Evolutionary conservation across 345 rosid species (phyloP).

Genomic region (Linum trigynum): DNA sequence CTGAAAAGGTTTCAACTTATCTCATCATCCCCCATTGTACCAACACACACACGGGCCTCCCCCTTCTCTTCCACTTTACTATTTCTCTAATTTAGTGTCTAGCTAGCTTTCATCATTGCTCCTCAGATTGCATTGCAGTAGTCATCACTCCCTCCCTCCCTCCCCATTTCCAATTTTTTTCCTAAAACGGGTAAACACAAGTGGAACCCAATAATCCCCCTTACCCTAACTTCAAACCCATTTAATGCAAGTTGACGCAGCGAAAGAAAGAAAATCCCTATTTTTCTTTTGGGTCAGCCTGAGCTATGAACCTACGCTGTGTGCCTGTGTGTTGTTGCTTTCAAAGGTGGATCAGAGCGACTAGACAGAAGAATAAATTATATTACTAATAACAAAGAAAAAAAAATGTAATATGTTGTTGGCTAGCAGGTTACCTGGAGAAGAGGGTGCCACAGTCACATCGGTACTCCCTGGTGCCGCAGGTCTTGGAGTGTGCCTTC

Average conservation of each 20-base stretch:
- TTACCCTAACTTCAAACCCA: no score
- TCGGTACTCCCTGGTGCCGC: constrained; percentile 4
- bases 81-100: constrained; percentile 5
- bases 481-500: constrained; percentile 5
- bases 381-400: neutral
- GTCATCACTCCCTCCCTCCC: constrained; percentile 19
- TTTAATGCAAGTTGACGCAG: constrained; percentile 3
- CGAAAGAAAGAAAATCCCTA: neutral
- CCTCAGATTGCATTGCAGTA: constrained; percentile 25
- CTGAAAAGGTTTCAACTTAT: constrained; percentile 2
- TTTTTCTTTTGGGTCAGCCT: neutral
- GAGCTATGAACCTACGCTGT: no score
- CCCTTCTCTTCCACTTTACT: constrained; percentile 13
- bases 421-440: neutral
- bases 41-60: constrained; percentile 3
- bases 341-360: constrained; percentile 9
- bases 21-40: neutral
- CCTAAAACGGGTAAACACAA: neutral
- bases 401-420: neutral
- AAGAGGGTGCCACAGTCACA: constrained; percentile 6
- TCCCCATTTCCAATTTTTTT: neutral
- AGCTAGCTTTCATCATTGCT: constrained; percentile 20
- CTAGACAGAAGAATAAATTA: constrained; percentile 4
- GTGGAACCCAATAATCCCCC: neutral
- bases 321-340: neutral